phyloP scores from a whole-genome alignment of 306 rosid genomes.

The Sicyos edulis region DNA sequence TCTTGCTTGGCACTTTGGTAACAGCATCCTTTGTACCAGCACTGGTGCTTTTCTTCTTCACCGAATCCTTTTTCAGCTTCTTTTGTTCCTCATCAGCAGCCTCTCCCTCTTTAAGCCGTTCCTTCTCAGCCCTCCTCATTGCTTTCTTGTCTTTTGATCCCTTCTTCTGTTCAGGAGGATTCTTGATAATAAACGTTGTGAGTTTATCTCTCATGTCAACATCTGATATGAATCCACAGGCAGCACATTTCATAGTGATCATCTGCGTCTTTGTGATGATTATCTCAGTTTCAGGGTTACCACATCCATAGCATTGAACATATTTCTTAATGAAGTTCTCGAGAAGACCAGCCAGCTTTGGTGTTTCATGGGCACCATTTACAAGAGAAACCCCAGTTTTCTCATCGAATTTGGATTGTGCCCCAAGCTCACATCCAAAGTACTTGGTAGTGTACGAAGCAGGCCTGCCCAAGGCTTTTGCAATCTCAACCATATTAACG shows the following conservation, averaged over 20 bases:
- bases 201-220: constrained; percentile 84
- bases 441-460: constrained; percentile 67
- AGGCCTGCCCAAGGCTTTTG: constrained; percentile 80
- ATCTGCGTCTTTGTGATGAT: constrained; percentile 64
- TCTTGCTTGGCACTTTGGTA: constrained; percentile 36
- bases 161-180: constrained; percentile 70
- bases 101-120: constrained; percentile 71
- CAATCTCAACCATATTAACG: constrained; percentile 80
- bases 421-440: constrained; percentile 84
- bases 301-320: constrained; percentile 75
- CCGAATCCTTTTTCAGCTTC: constrained; percentile 50
- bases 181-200: constrained; percentile 66
- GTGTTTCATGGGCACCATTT: constrained; percentile 74
- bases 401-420: constrained; percentile 77
- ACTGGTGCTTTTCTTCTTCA: constrained; percentile 56
- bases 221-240: constrained; percentile 72
- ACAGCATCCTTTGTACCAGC: constrained; percentile 33
- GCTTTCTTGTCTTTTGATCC: constrained; percentile 70
- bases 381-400: constrained; percentile 65
- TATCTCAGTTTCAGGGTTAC: constrained; percentile 76
- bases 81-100: constrained; percentile 64
- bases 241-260: constrained; percentile 71
- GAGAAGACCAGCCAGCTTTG: constrained; percentile 71
- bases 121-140: constrained; percentile 81
- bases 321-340: constrained; percentile 78